These are phyloP conservation scores for Cutaneotrichosporon sp. DNA, from an alignment of 1,284 basidiomycete genomes.

Conservation along the genomic window DNA sequence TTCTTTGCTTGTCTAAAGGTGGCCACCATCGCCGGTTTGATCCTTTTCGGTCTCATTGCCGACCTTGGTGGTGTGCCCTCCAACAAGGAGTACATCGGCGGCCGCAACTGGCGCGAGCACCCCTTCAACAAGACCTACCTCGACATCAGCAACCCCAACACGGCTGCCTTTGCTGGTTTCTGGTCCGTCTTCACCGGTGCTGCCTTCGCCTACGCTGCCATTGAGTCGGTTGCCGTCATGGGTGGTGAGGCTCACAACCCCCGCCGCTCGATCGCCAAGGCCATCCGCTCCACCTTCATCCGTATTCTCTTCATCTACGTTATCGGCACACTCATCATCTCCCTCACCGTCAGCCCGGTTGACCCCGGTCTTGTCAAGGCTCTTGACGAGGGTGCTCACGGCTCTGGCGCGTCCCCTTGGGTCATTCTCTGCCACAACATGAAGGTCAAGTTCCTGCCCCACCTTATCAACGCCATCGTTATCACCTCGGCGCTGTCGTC, in stretches of 20 bases:
- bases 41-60: slow-evolving; percentile 61
- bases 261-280: slow-evolving; percentile 64
- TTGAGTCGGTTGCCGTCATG: slow-evolving; percentile 47
- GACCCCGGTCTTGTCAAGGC: slow-evolving; percentile 47
- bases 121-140: slow-evolving; percentile 44
- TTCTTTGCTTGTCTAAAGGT: slow-evolving; percentile 61
- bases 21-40: slow-evolving; percentile 53
- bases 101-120: slow-evolving; percentile 59
- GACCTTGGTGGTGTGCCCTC: slow-evolving; percentile 68
- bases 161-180: slow-evolving; percentile 55
- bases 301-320: slow-evolving; percentile 63
- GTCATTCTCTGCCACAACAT: slow-evolving; percentile 63
- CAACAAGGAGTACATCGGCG: slow-evolving; percentile 46
- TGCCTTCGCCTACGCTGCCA: slow-evolving; percentile 36
- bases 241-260: slow-evolving; percentile 56
- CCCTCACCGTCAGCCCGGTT: slow-evolving; percentile 44
- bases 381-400: slow-evolving; percentile 53
- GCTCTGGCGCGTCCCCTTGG: slow-evolving; percentile 70
- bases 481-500: slow-evolving; percentile 48
- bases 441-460: slow-evolving; percentile 67
- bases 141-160: slow-evolving; percentile 12
- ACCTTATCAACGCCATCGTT: slow-evolving; percentile 63
- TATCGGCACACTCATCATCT: slow-evolving; percentile 15
- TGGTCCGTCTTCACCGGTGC: slow-evolving; percentile 54
- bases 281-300: slow-evolving; percentile 63